Percentiles rank a stretch among this genome's conserved stretches.
phyloP scores from a whole-genome alignment of 768 basidiomycete genomes.

The Xerocomellus intermedius region DNA sequence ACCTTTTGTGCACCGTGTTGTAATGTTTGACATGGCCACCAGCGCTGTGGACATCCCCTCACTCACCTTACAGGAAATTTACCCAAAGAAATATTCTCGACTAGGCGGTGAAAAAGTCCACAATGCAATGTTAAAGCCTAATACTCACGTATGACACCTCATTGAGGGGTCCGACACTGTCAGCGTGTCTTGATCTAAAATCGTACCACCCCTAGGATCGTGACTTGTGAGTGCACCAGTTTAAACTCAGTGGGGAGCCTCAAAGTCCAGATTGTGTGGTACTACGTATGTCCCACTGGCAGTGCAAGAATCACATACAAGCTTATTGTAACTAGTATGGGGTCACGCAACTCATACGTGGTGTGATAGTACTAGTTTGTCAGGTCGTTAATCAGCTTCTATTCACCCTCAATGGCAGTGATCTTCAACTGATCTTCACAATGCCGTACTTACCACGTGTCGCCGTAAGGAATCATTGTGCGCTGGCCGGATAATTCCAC shows the following conservation, averaged over 20 bases:
- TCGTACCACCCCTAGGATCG: not conserved
- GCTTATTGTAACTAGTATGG: too few species aligned
- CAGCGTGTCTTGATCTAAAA: not conserved
- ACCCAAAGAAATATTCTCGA: conserved; percentile 3
- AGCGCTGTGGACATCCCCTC: not conserved
- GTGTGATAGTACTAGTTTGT: conserved; percentile 2
- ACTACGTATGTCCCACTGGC: too few species aligned
- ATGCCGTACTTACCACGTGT: conserved; percentile 20
- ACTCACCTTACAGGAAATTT: not conserved
- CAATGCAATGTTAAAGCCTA: conserved; percentile 16
- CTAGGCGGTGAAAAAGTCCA: conserved; percentile 21
- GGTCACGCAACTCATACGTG: conserved; percentile 4
- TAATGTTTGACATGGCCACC: not conserved
- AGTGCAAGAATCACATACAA: too few species aligned
- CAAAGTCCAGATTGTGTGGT: conserved; percentile 4
- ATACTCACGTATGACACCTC: conserved; percentile 3
- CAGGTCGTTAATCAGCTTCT: conserved; percentile 25
- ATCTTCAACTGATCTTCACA: conserved; percentile 31
- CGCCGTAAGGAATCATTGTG: not conserved
- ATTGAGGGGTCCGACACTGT: not conserved
- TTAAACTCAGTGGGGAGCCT: not conserved
- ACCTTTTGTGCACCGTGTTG: not conserved
- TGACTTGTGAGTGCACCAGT: not conserved
- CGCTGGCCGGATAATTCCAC: not conserved
- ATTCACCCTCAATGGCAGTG: conserved; percentile 24